Evolutionary conservation across 257 asterid genomes (phyloP).

Genomic region (Fraxinus cuspidata): DNA sequence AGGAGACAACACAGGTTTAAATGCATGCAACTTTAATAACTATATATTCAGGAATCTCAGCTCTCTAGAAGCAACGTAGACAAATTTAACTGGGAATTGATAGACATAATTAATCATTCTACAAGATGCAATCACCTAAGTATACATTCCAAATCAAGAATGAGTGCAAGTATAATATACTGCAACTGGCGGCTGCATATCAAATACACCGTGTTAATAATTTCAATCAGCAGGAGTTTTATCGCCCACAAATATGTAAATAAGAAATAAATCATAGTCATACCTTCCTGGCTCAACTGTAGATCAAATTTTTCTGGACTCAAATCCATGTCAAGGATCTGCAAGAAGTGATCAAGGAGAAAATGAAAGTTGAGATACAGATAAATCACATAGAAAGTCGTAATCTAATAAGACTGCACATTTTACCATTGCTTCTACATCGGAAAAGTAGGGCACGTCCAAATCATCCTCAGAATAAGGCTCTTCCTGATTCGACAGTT

Average conservation of each 20-base stretch:
- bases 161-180: neutral
- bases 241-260: conserved; percentile 1
- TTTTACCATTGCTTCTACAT: conserved; percentile 82
- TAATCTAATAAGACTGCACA: conserved; percentile 23
- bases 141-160: neutral
- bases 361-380: conserved; percentile 25
- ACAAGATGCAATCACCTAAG: neutral
- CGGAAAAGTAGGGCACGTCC: conserved; percentile 71
- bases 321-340: conserved; percentile 88
- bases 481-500: conserved; percentile 48
- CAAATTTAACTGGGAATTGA: neutral
- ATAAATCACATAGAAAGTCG: conserved; percentile 14
- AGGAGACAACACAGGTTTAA: neutral
- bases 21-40: neutral
- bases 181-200: neutral
- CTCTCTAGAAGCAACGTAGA: neutral
- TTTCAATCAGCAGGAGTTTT: conserved; percentile 2
- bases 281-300: conserved; percentile 56
- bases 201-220: neutral
- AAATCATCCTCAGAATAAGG: conserved; percentile 49
- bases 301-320: conserved; percentile 55
- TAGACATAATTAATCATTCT: neutral
- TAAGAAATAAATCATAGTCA: conserved; percentile 7
- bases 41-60: neutral
- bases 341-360: conserved; percentile 34